Conservation (phyloP, 2,329 filamentous ascomycete species). For the Alternaria solani region DNA sequence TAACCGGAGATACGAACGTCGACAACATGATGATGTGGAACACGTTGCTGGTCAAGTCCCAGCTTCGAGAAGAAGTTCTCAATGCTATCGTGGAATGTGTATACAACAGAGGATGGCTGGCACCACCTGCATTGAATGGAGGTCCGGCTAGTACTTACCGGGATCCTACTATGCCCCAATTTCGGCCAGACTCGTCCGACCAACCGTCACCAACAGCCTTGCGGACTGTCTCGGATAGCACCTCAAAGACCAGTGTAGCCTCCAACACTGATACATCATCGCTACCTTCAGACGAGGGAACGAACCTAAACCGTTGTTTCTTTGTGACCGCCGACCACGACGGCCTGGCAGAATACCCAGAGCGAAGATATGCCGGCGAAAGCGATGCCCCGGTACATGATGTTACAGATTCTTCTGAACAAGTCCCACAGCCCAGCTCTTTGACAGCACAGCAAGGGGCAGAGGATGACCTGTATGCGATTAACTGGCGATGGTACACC, state of each 20-base stretch:
- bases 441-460: neutral
- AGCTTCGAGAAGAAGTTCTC: slow-evolving; percentile 32
- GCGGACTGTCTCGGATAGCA: slow-evolving; percentile 2
- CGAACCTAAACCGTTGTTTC: neutral
- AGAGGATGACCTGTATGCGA: neutral
- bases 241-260: neutral
- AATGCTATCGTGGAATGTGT: slow-evolving; percentile 22
- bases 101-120: slow-evolving; percentile 29
- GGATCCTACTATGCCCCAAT: slow-evolving; percentile 74
- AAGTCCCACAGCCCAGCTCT: neutral
- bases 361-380: neutral
- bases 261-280: slow-evolving; percentile 14
- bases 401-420: neutral
- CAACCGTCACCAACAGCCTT: neutral
- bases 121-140: neutral
- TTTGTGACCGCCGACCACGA: slow-evolving; percentile 3
- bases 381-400: neutral
- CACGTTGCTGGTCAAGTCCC: slow-evolving; percentile 32
- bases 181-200: slow-evolving; percentile 64
- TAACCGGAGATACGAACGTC: slow-evolving; percentile 15
- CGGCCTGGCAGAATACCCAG: slow-evolving; percentile 9
- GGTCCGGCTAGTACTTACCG: slow-evolving; percentile 19
- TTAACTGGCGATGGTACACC: slow-evolving; percentile 19
- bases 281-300: neutral
- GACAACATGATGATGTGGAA: slow-evolving; percentile 32